These are phyloP conservation scores for Aphanomyces cochlioides DNA, from an alignment of 352 stramenopile genomes.

Conservation along the genomic window DNA sequence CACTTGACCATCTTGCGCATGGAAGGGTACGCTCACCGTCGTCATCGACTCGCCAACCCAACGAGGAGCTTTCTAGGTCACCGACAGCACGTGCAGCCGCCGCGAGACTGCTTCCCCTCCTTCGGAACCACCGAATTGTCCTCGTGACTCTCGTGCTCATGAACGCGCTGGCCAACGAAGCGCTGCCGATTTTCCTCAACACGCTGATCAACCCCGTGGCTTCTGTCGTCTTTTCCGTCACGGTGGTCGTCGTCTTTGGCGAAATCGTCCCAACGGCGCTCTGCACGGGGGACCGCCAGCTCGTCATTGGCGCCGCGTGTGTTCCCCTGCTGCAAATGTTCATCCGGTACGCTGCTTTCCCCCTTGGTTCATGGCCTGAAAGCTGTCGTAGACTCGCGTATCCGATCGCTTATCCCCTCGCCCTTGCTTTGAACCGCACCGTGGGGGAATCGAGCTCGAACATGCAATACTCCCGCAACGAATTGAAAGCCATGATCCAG, in stretches of 20 bases:
- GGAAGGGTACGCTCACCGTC: conserved; percentile 10
- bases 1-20: conserved; percentile 2
- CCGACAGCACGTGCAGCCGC: not conserved
- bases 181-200: conserved; percentile 23
- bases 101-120: conserved; percentile 1
- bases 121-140: conserved; percentile 9
- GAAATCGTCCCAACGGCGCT: conserved; percentile 88
- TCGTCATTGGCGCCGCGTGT: conserved; percentile 19
- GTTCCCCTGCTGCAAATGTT: conserved; percentile 1
- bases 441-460: not conserved
- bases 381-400: conserved; percentile 3
- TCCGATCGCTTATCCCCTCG: conserved; percentile 17
- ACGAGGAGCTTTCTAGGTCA: not conserved
- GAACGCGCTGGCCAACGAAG: conserved; percentile 23
- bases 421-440: conserved; percentile 5
- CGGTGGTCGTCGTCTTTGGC: conserved; percentile 93
- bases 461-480: conserved; percentile 14
- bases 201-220: conserved; percentile 22
- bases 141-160: conserved; percentile 16
- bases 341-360: conserved; percentile 1
- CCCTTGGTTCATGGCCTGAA: not conserved
- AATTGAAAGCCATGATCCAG: conserved; percentile 8
- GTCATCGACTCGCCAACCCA: not conserved
- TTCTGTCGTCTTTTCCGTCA: conserved; percentile 84
- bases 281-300: conserved; percentile 53